These are phyloP conservation scores for Ceratorhiza oryzae-sativae DNA, from an alignment of 1,284 basidiomycete genomes.

Conservation along the genomic window DNA sequence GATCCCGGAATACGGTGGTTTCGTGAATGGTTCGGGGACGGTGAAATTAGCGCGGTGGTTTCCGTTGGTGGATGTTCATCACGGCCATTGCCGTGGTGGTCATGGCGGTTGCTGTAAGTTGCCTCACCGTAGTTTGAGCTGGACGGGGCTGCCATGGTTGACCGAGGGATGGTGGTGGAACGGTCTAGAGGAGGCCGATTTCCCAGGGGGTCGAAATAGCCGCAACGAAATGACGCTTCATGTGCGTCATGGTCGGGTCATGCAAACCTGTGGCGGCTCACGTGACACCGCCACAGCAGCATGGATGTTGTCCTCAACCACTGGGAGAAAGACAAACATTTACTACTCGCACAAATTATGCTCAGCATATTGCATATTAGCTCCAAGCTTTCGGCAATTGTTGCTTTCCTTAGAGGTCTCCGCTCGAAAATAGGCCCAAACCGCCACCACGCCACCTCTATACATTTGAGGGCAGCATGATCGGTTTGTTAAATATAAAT, in stretches of 20 bases:
- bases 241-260: slow-evolving; percentile 14
- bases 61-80: slow-evolving; percentile 1
- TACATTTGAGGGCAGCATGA: too few relatives aligned
- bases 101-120: neutral
- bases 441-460: too few relatives aligned
- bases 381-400: too few relatives aligned
- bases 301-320: neutral
- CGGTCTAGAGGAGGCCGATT: neutral
- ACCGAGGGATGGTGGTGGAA: neutral
- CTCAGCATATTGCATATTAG: too few relatives aligned
- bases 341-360: too few relatives aligned
- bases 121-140: slow-evolving; percentile 6
- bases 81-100: neutral
- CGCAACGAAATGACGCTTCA: neutral
- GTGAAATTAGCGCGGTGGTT: slow-evolving; percentile 21
- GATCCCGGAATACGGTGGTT: neutral
- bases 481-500: too few relatives aligned
- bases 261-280: neutral
- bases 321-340: too few relatives aligned
- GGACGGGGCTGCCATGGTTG: slow-evolving; percentile 21
- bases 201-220: neutral
- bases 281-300: neutral
- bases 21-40: neutral
- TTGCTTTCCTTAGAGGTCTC: too few relatives aligned
- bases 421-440: too few relatives aligned